Evolutionary conservation across 768 basidiomycete species (phyloP).

Genomic region (Amanita fuliginea): DNA sequence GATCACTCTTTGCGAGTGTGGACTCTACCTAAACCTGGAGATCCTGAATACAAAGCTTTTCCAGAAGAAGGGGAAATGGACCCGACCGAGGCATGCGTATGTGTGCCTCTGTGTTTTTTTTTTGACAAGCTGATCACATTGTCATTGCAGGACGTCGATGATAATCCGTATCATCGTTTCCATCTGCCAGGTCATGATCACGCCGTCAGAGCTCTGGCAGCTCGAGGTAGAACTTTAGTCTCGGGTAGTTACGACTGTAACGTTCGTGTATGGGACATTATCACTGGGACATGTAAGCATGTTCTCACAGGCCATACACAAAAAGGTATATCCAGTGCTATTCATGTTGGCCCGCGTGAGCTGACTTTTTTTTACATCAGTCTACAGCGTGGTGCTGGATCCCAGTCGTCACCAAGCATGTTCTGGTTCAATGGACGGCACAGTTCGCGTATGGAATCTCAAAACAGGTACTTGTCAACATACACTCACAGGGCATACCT

Average conservation of each 20-base stretch:
- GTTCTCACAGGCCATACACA: conserved; percentile 81
- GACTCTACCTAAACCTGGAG: conserved; percentile 47
- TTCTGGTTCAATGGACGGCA: conserved; percentile 97
- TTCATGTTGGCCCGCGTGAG: neutral
- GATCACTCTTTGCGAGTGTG: conserved; percentile 59
- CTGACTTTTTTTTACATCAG: conserved; percentile 24
- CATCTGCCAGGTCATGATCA: conserved; percentile 84
- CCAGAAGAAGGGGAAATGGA: conserved; percentile 52
- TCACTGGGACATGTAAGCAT: conserved; percentile 73
- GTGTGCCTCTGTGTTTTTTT: conserved; percentile 6
- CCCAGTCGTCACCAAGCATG: conserved; percentile 79
- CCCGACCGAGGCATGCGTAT: conserved; percentile 31
- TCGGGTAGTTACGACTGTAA: conserved; percentile 95
- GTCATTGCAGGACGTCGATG: conserved; percentile 38
- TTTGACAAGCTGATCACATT: neutral
- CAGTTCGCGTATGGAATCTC: conserved; percentile 91
- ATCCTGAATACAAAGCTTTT: conserved; percentile 64
- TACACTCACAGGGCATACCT: conserved; percentile 83
- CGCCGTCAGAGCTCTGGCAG: conserved; percentile 87
- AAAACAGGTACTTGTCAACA: conserved; percentile 71
- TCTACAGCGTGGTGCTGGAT: conserved; percentile 94
- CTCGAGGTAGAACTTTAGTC: conserved; percentile 79
- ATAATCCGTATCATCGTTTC: conserved; percentile 85
- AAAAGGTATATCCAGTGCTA: conserved; percentile 50
- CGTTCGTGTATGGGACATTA: conserved; percentile 91